These are phyloP conservation scores for Solanum pennellii DNA, from an alignment of 257 asterid genomes.

Conservation along the genomic window DNA sequence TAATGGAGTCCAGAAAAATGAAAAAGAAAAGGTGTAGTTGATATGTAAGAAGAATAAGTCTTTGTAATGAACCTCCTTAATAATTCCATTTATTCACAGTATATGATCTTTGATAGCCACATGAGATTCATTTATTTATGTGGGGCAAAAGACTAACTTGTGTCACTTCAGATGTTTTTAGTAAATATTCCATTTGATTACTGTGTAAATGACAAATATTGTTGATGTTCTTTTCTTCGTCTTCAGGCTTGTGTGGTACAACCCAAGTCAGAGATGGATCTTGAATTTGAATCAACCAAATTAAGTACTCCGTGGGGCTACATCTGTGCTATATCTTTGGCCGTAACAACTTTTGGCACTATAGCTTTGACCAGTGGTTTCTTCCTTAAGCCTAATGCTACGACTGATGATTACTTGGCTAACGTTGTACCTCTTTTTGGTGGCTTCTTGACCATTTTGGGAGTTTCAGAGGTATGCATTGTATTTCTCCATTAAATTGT, in stretches of 20 bases:
- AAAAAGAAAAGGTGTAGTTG: not conserved
- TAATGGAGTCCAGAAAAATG: not conserved
- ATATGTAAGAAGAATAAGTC: not conserved
- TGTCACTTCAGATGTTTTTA: not conserved
- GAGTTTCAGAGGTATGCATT: slow-evolving; percentile 75
- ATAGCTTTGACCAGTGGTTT: slow-evolving; percentile 82
- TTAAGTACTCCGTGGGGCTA: slow-evolving; percentile 78
- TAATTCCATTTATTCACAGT: not conserved
- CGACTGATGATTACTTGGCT: slow-evolving; percentile 56
- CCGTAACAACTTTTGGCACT: slow-evolving; percentile 72
- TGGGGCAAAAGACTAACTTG: not conserved
- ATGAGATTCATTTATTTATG: not conserved
- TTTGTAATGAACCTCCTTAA: not conserved
- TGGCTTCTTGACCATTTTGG: slow-evolving; percentile 82
- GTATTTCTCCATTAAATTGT: not conserved
- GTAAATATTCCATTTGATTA: not conserved
- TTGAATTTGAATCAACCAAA: slow-evolving; percentile 59
- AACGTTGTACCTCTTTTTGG: slow-evolving; percentile 74
- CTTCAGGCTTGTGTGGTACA: slow-evolving; percentile 85
- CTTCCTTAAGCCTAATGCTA: slow-evolving; percentile 73
- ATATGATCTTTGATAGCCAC: not conserved
- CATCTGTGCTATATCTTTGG: slow-evolving; percentile 52
- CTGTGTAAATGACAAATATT: not conserved
- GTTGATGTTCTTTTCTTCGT: not conserved
- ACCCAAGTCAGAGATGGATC: slow-evolving; percentile 85